These are phyloP conservation scores for Daldinia sp. DNA, from an alignment of 2,329 filamentous ascomycete species.

Conservation along the genomic window DNA sequence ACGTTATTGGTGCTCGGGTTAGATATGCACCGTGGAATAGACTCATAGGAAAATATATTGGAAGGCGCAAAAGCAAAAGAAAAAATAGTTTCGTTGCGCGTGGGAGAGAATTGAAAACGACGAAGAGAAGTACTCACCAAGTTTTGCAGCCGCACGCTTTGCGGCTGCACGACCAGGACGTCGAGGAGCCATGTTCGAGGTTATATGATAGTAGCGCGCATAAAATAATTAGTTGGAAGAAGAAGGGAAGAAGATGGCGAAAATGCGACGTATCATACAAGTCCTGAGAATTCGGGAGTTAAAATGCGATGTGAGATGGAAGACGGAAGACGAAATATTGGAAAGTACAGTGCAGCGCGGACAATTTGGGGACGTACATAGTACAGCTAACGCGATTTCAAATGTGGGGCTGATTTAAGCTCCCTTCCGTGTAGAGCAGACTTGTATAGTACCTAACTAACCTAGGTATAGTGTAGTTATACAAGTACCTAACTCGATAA, in stretches of 20 bases:
- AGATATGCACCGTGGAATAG: not conserved
- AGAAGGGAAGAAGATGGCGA: not conserved
- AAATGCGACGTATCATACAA: not conserved
- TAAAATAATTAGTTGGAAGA: not conserved
- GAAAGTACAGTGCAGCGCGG: too few relatives aligned
- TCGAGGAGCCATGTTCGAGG: conserved; percentile 45
- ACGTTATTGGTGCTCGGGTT: conserved; percentile 12
- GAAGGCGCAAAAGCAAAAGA: conserved; percentile 1
- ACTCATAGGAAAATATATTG: too few relatives aligned
- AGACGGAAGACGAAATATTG: too few relatives aligned
- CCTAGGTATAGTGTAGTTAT: too few relatives aligned
- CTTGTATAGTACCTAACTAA: too few relatives aligned
- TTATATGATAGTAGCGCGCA: not conserved
- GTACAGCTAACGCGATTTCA: too few relatives aligned
- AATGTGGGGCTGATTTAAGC: too few relatives aligned
- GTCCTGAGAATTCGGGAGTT: too few relatives aligned
- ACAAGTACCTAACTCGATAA: too few relatives aligned
- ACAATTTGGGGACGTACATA: too few relatives aligned
- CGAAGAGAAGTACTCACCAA: conserved; percentile 47
- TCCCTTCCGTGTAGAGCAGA: too few relatives aligned
- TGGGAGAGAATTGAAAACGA: conserved; percentile 2
- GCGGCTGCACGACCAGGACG: conserved; percentile 56
- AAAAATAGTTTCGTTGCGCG: not conserved
- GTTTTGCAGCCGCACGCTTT: conserved; percentile 53
- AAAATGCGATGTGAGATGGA: too few relatives aligned